Evolutionary conservation across 2,329 filamentous ascomycete species (phyloP).

Genomic region (Ophiosphaerella narmari): DNA sequence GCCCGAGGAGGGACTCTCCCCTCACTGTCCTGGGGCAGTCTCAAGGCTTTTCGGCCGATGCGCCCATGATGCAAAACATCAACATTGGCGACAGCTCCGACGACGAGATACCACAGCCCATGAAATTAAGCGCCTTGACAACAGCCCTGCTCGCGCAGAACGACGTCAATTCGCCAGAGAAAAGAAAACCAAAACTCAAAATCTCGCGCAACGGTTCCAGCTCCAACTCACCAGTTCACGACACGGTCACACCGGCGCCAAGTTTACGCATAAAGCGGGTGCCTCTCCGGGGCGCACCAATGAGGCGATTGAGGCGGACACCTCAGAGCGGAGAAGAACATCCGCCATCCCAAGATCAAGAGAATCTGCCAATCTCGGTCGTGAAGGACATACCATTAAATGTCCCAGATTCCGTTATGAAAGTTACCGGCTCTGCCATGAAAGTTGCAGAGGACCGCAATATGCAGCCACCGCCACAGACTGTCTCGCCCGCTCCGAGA

Average conservation of each 20-base stretch:
- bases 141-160: constrained; percentile 73
- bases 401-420: constrained; percentile 35
- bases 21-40: constrained; percentile 51
- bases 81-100: constrained; percentile 84
- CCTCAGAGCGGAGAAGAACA: constrained; percentile 47
- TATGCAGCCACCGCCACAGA: constrained; percentile 23
- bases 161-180: constrained; percentile 48
- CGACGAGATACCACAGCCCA: constrained; percentile 83
- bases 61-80: constrained; percentile 54
- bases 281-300: constrained; percentile 45
- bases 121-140: constrained; percentile 91
- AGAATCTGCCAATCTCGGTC: constrained; percentile 67
- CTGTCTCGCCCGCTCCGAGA: constrained; percentile 36
- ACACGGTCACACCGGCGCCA: constrained; percentile 47
- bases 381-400: constrained; percentile 35
- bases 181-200: constrained; percentile 44
- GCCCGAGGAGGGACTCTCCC: constrained; percentile 52
- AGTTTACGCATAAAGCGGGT: constrained; percentile 47
- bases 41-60: constrained; percentile 52
- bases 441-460: constrained; percentile 36
- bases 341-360: constrained; percentile 70
- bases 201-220: constrained; percentile 43
- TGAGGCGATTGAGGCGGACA: constrained; percentile 45
- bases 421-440: constrained; percentile 42
- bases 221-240: constrained; percentile 46